A percentile compares a stretch with the other conserved stretches of the same genome.
phyloP scores from a whole-genome alignment of 805 yeast species.

The Tetrapisispora nanseiensis region DNA sequence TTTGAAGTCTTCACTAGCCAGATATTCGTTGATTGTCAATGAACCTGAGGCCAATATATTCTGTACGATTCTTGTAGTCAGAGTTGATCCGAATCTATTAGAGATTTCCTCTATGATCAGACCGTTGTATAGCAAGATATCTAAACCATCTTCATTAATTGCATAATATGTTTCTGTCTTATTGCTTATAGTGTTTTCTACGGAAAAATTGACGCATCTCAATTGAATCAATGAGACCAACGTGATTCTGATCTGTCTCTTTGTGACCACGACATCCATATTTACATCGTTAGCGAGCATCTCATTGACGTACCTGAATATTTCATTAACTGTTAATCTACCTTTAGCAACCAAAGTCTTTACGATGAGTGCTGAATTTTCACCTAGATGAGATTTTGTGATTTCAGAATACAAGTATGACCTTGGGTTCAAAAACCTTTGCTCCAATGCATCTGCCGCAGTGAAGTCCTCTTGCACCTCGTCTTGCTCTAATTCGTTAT shows the following conservation, averaged over 20 bases:
- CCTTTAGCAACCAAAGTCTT: conserved; percentile 59
- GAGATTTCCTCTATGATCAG: conserved; percentile 52
- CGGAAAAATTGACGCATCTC: conserved; percentile 62
- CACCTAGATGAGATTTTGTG: conserved; percentile 54
- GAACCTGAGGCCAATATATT: conserved; percentile 64
- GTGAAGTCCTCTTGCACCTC: conserved; percentile 2
- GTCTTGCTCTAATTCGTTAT: too few species aligned
- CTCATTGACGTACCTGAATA: conserved; percentile 35
- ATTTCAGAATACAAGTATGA: conserved; percentile 49
- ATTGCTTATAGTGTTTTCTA: conserved; percentile 29
- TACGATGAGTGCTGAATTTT: conserved; percentile 56
- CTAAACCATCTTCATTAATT: conserved; percentile 54
- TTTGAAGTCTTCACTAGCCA: conserved; percentile 20
- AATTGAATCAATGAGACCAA: conserved; percentile 73
- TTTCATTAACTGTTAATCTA: conserved; percentile 47
- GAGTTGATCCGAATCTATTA: conserved; percentile 19
- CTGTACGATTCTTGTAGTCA: conserved; percentile 44
- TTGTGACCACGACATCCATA: conserved; percentile 28
- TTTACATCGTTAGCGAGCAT: not conserved
- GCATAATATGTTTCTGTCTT: conserved; percentile 39
- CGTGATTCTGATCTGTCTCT: conserved; percentile 46
- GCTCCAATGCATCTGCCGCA: conserved; percentile 24
- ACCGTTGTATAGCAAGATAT: conserved; percentile 63
- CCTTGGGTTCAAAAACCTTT: conserved; percentile 51
- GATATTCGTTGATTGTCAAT: conserved; percentile 46